Percentiles rank a stretch among this genome's conserved stretches.
Evolutionary conservation across 306 rosid species (phyloP).

Genomic region (Carpinus fangiana): DNA sequence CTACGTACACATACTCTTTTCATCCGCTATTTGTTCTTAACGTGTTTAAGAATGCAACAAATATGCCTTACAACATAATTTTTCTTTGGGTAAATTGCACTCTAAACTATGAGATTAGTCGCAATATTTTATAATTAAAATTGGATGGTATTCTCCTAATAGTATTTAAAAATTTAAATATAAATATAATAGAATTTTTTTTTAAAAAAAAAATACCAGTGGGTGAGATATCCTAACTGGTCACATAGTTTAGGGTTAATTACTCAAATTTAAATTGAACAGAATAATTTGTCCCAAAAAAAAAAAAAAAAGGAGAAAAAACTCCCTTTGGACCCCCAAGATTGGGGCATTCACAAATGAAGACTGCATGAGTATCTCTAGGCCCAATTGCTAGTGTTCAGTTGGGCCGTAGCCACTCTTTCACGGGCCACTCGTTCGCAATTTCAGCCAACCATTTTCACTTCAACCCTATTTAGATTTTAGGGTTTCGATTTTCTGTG

Average conservation of each 20-base stretch:
- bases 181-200: no score
- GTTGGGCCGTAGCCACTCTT: background rate
- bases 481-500: constrained; percentile 27
- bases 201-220: no score
- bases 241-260: no score
- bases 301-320: no score
- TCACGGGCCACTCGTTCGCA: background rate
- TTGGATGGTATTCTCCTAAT: no score
- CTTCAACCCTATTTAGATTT: constrained; percentile 14
- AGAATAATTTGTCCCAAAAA: no score
- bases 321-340: no score
- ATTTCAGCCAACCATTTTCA: background rate
- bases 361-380: background rate
- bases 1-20: background rate
- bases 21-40: background rate
- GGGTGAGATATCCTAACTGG: no score
- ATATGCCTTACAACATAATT: background rate
- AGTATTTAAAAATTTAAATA: no score
- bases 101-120: no score
- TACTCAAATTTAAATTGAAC: no score
- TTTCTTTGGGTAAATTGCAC: background rate
- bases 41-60: background rate
- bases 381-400: background rate
- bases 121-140: no score
- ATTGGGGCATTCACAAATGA: background rate